Evolutionary conservation across 306 rosid genomes (phyloP), one percentile per base, ranked within the genome.

Genomic region (Cicer judaicum): DNA sequence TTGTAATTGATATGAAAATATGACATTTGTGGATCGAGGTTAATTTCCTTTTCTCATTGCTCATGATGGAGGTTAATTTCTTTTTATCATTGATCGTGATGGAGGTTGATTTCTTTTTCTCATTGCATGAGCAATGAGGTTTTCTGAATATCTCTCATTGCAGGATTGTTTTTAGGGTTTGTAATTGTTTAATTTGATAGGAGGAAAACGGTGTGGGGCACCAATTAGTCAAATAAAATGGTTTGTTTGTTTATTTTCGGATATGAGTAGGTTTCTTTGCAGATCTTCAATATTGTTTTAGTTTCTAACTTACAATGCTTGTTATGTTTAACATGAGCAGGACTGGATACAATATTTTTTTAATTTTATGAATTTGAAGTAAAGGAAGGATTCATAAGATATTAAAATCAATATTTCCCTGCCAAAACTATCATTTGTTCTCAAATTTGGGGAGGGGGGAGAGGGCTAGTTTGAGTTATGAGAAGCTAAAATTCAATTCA

Each of bases 241-340:
- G 39, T 10, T 10, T 48, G 13, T 24, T 13, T 52, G 16, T 41
- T 12, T 41, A 41, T n/a, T 75, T 41, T 42, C 2, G 38, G 80
- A 65, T 65, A 41, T 43, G 6, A 8, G 14, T 15, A 40, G 46
- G 12, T 36, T 34, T 43, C 43, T 60, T 12, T 71, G 2, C n/a
- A 49, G 79, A 74, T 74, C 65, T 43, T 54, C 53, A 41, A 14
- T 40, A 62, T 71, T 52, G 14, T 60, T 63, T 1, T 38, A 53
- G 57, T 46, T 65, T 41, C 40, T 65, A 43, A 16, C 52, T 64
- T 42, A 0, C 7, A 5, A 16, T 34, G n/a, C 10, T 6, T 24
- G 34, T 24, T 47, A 14, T 18, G 14, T 46, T 46, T 3, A 3
- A 46, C 2, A 6, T 46, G 38, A 8, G 62, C 63, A 10, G 14